Percentiles rank a stretch among this genome's conserved stretches.
Evolutionary conservation across 345 rosid species (phyloP).

Genomic region (Eucalyptus marginata): DNA sequence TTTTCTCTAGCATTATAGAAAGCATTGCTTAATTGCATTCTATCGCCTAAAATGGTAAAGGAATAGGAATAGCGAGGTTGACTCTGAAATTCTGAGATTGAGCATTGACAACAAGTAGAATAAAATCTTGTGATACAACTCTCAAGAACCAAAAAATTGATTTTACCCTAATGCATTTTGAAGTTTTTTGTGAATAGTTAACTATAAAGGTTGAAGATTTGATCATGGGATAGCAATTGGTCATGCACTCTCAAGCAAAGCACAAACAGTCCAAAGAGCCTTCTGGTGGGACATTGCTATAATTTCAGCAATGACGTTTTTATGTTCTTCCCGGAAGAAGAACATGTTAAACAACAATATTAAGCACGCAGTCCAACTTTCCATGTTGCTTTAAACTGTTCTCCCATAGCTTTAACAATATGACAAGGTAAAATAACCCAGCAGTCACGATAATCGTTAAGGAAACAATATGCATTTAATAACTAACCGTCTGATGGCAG

Average conservation of each 20-base stretch:
- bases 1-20: neutral
- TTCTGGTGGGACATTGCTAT: neutral
- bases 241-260: neutral
- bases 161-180: neutral
- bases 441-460: neutral
- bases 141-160: neutral
- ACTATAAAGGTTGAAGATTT: neutral
- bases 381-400: neutral
- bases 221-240: neutral
- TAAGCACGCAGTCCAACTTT: neutral
- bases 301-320: neutral
- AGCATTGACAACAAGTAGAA: neutral
- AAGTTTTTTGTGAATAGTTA: neutral
- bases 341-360: neutral
- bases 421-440: neutral
- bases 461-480: neutral
- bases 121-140: neutral
- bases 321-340: neutral
- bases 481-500: slow-evolving; percentile 83
- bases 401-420: neutral
- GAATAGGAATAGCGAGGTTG: neutral
- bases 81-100: neutral
- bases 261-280: neutral
- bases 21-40: neutral
- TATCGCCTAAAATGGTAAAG: neutral